Base-by-base conservation (phyloP, 2,329 filamentous ascomycete genomes). In the Coniella lustricola region DNA sequence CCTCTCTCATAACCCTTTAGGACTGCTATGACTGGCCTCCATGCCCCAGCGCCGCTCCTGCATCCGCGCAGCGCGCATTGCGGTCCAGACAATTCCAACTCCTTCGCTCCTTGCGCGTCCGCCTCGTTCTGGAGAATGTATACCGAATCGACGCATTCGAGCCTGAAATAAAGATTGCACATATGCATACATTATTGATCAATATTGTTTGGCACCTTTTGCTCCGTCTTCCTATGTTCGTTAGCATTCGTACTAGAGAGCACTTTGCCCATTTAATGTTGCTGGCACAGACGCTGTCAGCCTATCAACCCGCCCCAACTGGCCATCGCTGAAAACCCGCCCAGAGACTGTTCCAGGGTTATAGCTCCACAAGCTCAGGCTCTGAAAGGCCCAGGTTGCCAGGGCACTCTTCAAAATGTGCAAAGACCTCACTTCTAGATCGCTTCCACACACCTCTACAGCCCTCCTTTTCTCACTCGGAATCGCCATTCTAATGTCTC, bases 231-330 rank as follows among this genome's bases (percentile, higher is more conserved):
- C 25, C 10, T n/a, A n/a, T n/a, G n/a, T n/a, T n/a, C n/a, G n/a
- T n/a, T n/a, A n/a, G 25, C 25, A 29, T 29, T 10, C 25, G 5
- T 5, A 5, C 25, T 29, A 29, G 5, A 29, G 5, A 17, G 25
- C 10, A 29, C 25, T 10, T 29, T 29, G 10, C 25, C 10, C 25
- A 29, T 29, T 5, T 29, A 5, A 18, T 33, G 32, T 29, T 13
- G 8, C 8, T 45, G 17, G 32, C 16, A 33, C 32, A 39, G 35
- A 38, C 20, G 17, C 35, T 52, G 22, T 44, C 47, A 50, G 50
- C 50, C 50, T 52, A 52, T 52, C 50, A 43, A 41, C 33, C 14
- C 14, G 40, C 20, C 40, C 8, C 33, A 18, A 44, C 34, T 43
- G 14, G 16, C 31, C 3, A 2, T 29, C n/a, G 16, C 40, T 29